phyloP scores from a whole-genome alignment of 345 rosid genomes.

The Barbarea vulgaris region DNA sequence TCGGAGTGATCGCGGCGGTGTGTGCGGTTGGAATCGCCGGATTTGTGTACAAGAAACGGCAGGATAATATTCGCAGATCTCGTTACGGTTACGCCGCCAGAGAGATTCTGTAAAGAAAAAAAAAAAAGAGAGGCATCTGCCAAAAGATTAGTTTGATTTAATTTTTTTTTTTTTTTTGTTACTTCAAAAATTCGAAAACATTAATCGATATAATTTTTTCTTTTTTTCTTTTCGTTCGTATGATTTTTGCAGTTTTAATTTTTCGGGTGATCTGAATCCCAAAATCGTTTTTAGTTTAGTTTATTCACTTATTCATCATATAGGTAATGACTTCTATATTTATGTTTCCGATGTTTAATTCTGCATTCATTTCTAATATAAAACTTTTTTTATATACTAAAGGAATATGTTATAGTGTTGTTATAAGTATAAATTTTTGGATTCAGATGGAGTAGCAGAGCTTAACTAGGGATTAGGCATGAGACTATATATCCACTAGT shows the following conservation, averaged over 20 bases:
- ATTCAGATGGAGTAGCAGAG: no score
- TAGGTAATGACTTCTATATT: neutral
- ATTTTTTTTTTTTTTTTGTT: neutral
- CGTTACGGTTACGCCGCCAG: conserved; percentile 58
- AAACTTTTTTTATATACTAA: no score
- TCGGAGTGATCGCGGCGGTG: conserved; percentile 49
- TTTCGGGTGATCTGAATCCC: neutral
- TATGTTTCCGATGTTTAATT: neutral
- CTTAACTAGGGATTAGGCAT: no score
- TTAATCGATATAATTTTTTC: conserved; percentile 13
- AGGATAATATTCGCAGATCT: conserved; percentile 58
- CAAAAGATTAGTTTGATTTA: neutral
- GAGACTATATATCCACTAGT: no score
- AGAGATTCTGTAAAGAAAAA: conserved; percentile 54
- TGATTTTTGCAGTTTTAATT: neutral
- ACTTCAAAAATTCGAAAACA: conserved; percentile 25
- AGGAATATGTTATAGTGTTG: no score
- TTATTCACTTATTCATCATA: neutral
- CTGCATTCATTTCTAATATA: no score
- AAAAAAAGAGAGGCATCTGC: conserved; percentile 8
- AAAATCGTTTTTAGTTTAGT: neutral
- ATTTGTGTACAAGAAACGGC: conserved; percentile 62
- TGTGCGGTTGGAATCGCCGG: conserved; percentile 55
- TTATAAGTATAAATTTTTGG: no score
- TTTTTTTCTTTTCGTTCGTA: neutral